These are phyloP conservation scores for Fusarium aywerte DNA, from an alignment of 2,329 filamentous ascomycete genomes.

Conservation along the genomic window DNA sequence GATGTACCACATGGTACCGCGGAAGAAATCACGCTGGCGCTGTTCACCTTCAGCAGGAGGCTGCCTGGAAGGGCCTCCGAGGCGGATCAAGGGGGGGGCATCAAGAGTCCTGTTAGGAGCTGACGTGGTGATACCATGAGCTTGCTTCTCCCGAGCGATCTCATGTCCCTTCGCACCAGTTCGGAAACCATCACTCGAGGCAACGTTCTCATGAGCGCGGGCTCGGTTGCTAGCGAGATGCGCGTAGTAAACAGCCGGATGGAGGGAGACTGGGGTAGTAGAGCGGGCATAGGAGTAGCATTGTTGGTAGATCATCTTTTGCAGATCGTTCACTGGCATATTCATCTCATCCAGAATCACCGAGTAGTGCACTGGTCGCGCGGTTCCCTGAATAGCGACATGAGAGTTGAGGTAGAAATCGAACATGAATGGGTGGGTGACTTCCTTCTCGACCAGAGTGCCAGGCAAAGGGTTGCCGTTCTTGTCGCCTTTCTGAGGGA, in stretches of 20 bases:
- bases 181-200: constrained; percentile 58
- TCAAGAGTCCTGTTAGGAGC: constrained; percentile 41
- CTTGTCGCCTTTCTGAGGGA: constrained; percentile 76
- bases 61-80: constrained; percentile 46
- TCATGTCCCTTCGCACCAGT: constrained; percentile 58
- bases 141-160: constrained; percentile 52
- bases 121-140: constrained; percentile 51
- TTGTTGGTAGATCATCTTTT: constrained; percentile 92
- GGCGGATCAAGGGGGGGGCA: constrained; percentile 47
- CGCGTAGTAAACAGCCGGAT: constrained; percentile 94
- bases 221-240: constrained; percentile 88
- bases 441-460: constrained; percentile 85
- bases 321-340: constrained; percentile 74
- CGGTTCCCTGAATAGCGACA: constrained; percentile 89
- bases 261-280: constrained; percentile 89
- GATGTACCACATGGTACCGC: constrained; percentile 59
- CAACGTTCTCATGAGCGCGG: constrained; percentile 73
- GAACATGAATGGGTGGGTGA: constrained; percentile 91
- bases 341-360: constrained; percentile 85
- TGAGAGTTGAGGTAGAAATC: constrained; percentile 79
- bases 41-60: constrained; percentile 46
- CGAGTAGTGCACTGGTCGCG: constrained; percentile 91
- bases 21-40: constrained; percentile 52
- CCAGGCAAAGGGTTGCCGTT: constrained; percentile 88
- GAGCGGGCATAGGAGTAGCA: constrained; percentile 94